A percentile compares a stretch with the other conserved stretches of the same genome.
Evolutionary conservation across 306 rosid species (phyloP).

Genomic region (Cicer cuneatum): DNA sequence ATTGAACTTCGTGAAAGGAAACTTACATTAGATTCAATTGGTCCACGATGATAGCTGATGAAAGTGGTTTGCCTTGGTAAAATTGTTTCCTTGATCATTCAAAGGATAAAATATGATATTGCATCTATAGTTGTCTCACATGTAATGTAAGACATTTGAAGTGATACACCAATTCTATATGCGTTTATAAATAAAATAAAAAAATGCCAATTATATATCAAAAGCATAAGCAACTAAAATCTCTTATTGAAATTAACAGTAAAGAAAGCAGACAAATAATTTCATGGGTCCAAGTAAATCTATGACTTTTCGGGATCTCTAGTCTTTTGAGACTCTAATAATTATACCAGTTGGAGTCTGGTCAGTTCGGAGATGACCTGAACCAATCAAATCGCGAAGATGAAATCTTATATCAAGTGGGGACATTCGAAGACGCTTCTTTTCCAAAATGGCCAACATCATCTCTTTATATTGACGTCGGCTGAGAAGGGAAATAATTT

Average conservation of each 20-base stretch:
- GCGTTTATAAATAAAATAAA: slow-evolving; percentile 19
- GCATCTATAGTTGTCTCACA: slow-evolving; percentile 30
- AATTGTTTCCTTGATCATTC: slow-evolving; percentile 36
- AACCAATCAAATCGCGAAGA: slow-evolving; percentile 90
- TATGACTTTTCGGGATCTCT: slow-evolving; percentile 40
- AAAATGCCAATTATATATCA: slow-evolving; percentile 31
- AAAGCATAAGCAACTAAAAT: slow-evolving; percentile 38
- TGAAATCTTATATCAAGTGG: slow-evolving; percentile 84
- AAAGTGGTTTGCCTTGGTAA: slow-evolving; percentile 15
- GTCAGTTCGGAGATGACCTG: slow-evolving; percentile 72
- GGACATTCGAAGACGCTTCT: slow-evolving; percentile 78
- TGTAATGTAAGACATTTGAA: slow-evolving; percentile 23
- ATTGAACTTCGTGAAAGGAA: slow-evolving; percentile 1
- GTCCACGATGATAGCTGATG: slow-evolving; percentile 21
- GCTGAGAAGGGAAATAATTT: slow-evolving; percentile 76
- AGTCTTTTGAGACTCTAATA: slow-evolving; percentile 77
- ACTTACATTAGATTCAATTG: slow-evolving; percentile 35
- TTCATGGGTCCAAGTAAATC: slow-evolving; percentile 22
- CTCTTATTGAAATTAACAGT: slow-evolving; percentile 38
- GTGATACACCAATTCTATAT: slow-evolving; percentile 33
- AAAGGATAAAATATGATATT: slow-evolving; percentile 23
- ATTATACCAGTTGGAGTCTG: slow-evolving; percentile 75
- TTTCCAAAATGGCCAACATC: slow-evolving; percentile 79
- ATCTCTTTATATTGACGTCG: slow-evolving; percentile 79
- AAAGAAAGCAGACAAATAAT: slow-evolving; percentile 28